These are phyloP conservation scores for Catharanthus roseus DNA, from an alignment of 257 asterid species.

Conservation along the genomic window DNA sequence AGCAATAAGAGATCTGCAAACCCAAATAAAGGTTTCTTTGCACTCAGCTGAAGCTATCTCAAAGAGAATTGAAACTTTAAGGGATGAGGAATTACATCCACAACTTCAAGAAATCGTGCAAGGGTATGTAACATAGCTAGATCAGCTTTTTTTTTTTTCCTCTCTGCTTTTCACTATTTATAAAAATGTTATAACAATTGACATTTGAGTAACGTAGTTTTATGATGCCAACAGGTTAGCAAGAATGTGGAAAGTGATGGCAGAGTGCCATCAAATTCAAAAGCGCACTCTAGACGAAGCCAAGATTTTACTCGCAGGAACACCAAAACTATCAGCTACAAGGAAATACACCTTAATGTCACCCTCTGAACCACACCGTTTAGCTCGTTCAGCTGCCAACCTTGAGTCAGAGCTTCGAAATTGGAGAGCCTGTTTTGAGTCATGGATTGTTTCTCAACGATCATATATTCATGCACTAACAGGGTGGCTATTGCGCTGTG, in stretches of 20 bases:
- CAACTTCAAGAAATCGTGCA: conserved; percentile 73
- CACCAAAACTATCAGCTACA: conserved; percentile 40
- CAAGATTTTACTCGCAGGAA: conserved; percentile 77
- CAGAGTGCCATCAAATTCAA: conserved; percentile 84
- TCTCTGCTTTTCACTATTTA: neutral
- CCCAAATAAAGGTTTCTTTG: conserved; percentile 86
- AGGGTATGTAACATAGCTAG: conserved; percentile 53
- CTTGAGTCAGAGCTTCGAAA: conserved; percentile 82
- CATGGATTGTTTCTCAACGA: conserved; percentile 84
- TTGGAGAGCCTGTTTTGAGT: conserved; percentile 71
- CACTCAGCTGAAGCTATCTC: conserved; percentile 91
- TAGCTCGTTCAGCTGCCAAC: conserved; percentile 76
- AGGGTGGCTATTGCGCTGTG: conserved; percentile 77
- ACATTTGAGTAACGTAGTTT: neutral
- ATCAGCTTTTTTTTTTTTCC: no score
- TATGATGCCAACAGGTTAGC: conserved; percentile 46
- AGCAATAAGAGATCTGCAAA: conserved; percentile 61
- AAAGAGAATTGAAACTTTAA: conserved; percentile 74
- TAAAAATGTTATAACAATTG: neutral
- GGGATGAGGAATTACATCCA: conserved; percentile 88
- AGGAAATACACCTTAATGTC: conserved; percentile 70
- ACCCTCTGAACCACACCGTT: conserved; percentile 73
- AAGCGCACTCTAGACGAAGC: conserved; percentile 87
- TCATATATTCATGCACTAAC: conserved; percentile 61
- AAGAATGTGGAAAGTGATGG: conserved; percentile 94